Conservation (phyloP, 495 filamentous ascomycete genomes). For the Xylaria venustula region DNA sequence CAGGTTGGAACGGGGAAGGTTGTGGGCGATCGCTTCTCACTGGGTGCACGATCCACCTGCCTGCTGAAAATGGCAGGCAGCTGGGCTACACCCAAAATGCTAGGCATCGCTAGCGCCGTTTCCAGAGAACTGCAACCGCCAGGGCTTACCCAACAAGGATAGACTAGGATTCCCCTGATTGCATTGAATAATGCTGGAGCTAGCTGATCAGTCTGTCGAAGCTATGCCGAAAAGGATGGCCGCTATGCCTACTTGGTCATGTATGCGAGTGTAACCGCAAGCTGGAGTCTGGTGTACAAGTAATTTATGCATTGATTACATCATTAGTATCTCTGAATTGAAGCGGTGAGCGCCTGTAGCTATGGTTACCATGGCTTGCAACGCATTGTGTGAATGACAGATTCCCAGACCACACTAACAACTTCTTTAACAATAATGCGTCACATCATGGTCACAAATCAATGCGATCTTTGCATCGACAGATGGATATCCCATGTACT, state of each 20-base stretch:
- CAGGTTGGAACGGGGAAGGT: background rate
- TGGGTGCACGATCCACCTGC: background rate
- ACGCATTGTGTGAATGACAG: too few relatives aligned
- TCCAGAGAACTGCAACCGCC: constrained; percentile 4
- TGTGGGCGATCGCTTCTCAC: background rate
- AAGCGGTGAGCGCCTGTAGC: constrained; percentile 3
- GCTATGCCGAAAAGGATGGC: background rate
- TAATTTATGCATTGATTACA: background rate
- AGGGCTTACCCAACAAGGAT: background rate
- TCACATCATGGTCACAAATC: background rate
- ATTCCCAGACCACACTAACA: too few relatives aligned
- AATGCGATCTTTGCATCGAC: background rate
- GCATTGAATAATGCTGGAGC: too few relatives aligned
- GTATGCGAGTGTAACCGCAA: background rate
- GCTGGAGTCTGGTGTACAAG: too few relatives aligned
- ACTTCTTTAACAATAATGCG: background rate
- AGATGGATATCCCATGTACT: background rate
- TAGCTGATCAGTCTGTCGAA: background rate
- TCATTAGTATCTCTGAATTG: background rate
- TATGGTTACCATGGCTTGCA: too few relatives aligned
- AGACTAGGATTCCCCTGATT: background rate
- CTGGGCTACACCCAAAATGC: background rate
- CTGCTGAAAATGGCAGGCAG: constrained; percentile 9
- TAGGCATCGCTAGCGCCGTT: constrained; percentile 7
- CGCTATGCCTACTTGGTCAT: background rate